These are phyloP conservation scores for Lachnum nothofagi DNA, from an alignment of 2,329 filamentous ascomycete species.

Conservation along the genomic window DNA sequence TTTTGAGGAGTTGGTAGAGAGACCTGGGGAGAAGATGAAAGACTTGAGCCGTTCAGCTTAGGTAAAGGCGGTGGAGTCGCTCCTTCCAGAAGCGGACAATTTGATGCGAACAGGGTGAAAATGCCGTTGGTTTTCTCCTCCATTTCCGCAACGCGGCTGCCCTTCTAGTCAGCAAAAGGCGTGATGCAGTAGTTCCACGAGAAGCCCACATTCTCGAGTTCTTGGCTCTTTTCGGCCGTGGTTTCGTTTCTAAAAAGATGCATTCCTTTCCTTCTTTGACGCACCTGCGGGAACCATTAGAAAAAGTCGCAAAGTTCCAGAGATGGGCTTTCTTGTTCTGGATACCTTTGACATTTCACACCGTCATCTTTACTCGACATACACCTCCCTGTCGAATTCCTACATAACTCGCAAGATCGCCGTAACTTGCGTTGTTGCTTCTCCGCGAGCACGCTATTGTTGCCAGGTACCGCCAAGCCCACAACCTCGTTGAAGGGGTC, in stretches of 20 bases:
- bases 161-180: neutral
- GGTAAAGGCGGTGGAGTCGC: slow-evolving; percentile 1
- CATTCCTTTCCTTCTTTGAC: slow-evolving; percentile 16
- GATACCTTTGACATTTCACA: slow-evolving; percentile 45
- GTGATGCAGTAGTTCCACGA: slow-evolving; percentile 1
- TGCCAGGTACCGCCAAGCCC: neutral
- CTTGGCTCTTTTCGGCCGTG: slow-evolving; percentile 46
- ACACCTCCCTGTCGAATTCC: slow-evolving; percentile 50
- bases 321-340: neutral
- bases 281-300: slow-evolving; percentile 34
- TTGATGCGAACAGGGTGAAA: slow-evolving; percentile 13
- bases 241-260: slow-evolving; percentile 45
- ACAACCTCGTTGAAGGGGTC: slow-evolving; percentile 1
- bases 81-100: slow-evolving; percentile 13
- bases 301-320: slow-evolving; percentile 36
- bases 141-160: slow-evolving; percentile 33
- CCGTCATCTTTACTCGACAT: slow-evolving; percentile 42
- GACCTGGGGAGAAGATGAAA: too few species aligned
- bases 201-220: slow-evolving; percentile 39
- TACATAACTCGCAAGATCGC: slow-evolving; percentile 48
- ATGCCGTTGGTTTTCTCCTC: slow-evolving; percentile 30
- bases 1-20: too few species aligned
- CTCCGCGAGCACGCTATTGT: neutral
- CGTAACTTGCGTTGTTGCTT: slow-evolving; percentile 9
- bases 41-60: too few species aligned